Conservation (phyloP, 1,139 yeast species). For the Suhomyces panamericanus region DNA sequence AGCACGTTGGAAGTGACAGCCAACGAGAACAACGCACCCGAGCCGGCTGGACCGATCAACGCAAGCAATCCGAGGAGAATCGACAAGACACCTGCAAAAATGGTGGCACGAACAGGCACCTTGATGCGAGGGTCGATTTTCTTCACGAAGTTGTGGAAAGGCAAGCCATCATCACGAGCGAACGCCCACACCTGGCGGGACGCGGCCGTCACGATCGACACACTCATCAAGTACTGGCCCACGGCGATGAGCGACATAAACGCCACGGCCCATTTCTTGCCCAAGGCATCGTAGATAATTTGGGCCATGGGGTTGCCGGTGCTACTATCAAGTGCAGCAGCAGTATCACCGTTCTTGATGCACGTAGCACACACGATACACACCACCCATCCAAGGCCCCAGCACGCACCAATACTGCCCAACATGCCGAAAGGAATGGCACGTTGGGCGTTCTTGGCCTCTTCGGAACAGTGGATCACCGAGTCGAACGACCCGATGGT, state of each 20-base stretch:
- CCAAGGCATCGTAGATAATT: slow-evolving; percentile 62
- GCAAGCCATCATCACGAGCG: slow-evolving; percentile 53
- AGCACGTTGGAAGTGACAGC: slow-evolving; percentile 61
- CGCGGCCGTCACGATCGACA: slow-evolving; percentile 51
- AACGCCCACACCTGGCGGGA: slow-evolving; percentile 56
- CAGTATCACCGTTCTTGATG: slow-evolving; percentile 29
- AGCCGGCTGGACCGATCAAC: slow-evolving; percentile 58
- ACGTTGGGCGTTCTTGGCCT: slow-evolving; percentile 28
- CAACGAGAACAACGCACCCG: slow-evolving; percentile 58
- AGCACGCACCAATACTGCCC: slow-evolving; percentile 56
- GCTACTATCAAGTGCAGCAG: slow-evolving; percentile 23
- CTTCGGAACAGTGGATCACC: slow-evolving; percentile 35
- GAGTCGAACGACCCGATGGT: slow-evolving; percentile 36
- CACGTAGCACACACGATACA: slow-evolving; percentile 55
- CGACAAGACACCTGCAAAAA: slow-evolving; percentile 49
- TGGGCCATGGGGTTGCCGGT: slow-evolving; percentile 66
- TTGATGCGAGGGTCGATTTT: slow-evolving; percentile 51
- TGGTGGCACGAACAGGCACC: slow-evolving; percentile 63
- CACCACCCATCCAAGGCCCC: slow-evolving; percentile 61
- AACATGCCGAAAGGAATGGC: slow-evolving; percentile 38
- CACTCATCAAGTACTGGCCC: slow-evolving; percentile 69
- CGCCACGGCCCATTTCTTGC: slow-evolving; percentile 68
- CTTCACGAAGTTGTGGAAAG: slow-evolving; percentile 48
- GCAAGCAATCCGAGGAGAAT: slow-evolving; percentile 57
- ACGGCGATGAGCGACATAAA: slow-evolving; percentile 59